phyloP scores from a whole-genome alignment of 129 eudicot genomes.

The Rutidosis leptorrhynchoides region DNA sequence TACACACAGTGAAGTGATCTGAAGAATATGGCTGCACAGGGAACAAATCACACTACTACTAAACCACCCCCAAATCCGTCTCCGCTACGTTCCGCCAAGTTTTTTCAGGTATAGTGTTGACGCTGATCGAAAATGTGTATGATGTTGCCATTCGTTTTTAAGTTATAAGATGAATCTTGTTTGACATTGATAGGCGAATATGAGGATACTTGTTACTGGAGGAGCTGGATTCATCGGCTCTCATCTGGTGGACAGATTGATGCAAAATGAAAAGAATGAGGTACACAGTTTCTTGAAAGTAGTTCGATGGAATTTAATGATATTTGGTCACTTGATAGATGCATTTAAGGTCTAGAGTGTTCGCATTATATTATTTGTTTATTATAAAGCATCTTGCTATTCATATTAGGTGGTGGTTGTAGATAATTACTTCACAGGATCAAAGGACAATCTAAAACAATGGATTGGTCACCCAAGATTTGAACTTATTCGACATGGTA shows the following conservation, averaged over 20 bases:
- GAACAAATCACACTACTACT: constrained; percentile 35
- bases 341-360: neutral
- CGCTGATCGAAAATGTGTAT: neutral
- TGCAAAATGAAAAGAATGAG: constrained; percentile 89
- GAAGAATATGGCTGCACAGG: constrained; percentile 41
- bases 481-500: constrained; percentile 94
- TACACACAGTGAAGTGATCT: constrained; percentile 21
- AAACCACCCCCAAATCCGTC: constrained; percentile 77
- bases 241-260: constrained; percentile 78
- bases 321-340: neutral
- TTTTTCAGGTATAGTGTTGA: constrained; percentile 54
- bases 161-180: neutral
- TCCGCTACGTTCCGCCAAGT: constrained; percentile 67
- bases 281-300: constrained; percentile 29
- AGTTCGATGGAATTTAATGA: neutral
- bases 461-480: constrained; percentile 96
- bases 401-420: constrained; percentile 71
- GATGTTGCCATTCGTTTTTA: neutral
- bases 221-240: constrained; percentile 96
- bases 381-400: neutral
- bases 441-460: constrained; percentile 77
- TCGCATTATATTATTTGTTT: neutral
- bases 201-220: constrained; percentile 89
- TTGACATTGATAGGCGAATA: constrained; percentile 53
- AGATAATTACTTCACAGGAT: constrained; percentile 86